phyloP scores from a whole-genome alignment of 306 rosid genomes.

The Inga oerstediana region DNA sequence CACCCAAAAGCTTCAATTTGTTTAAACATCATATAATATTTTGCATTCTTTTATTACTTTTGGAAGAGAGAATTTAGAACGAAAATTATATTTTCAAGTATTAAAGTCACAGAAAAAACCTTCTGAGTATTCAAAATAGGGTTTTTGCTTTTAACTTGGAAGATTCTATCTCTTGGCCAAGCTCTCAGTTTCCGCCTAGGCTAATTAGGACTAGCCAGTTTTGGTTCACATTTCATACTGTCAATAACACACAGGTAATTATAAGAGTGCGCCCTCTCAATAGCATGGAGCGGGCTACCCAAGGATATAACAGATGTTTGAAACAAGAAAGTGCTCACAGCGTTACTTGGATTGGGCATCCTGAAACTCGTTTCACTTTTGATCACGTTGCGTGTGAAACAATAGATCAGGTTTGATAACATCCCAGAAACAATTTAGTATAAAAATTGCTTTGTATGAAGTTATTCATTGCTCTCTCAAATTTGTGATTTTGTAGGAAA shows the following conservation, averaged over 20 bases:
- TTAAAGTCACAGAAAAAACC: not conserved
- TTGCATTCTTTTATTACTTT: not conserved
- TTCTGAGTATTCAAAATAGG: not conserved
- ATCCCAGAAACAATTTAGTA: slow-evolving; percentile 4
- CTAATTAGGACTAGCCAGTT: not conserved
- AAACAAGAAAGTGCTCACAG: slow-evolving; percentile 83
- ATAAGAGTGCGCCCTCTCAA: slow-evolving; percentile 96
- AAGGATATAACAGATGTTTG: slow-evolving; percentile 82
- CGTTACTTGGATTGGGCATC: slow-evolving; percentile 85
- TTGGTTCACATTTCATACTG: not conserved
- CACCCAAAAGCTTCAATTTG: not conserved
- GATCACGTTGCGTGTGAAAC: slow-evolving; percentile 99
- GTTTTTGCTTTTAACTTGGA: not conserved
- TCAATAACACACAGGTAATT: slow-evolving; percentile 59
- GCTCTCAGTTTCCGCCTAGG: not conserved
- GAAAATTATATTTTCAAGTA: not conserved
- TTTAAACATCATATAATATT: not conserved
- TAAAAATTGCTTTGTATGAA: not conserved
- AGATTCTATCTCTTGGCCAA: not conserved
- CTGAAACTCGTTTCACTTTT: slow-evolving; percentile 85
- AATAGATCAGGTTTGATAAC: slow-evolving; percentile 73
- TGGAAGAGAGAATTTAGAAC: not conserved
- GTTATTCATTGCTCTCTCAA: slow-evolving; percentile 25
- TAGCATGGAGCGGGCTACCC: slow-evolving; percentile 67
- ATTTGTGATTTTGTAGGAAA: slow-evolving; percentile 60